Evolutionary conservation across 2,329 filamentous ascomycete species (phyloP).

Genomic region (Colletotrichum tropicicola): DNA sequence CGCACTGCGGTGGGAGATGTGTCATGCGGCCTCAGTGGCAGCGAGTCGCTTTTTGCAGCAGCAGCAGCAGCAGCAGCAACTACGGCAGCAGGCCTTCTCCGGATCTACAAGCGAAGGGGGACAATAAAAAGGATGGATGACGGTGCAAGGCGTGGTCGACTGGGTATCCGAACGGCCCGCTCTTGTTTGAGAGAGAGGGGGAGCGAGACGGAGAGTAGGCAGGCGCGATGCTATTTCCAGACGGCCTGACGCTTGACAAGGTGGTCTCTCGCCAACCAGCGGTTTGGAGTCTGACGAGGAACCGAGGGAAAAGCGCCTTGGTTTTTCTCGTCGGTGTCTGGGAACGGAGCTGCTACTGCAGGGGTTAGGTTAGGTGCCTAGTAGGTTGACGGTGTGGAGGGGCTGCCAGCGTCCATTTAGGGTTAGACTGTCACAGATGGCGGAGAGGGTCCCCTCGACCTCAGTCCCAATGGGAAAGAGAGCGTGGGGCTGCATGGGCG

Average conservation of each 20-base stretch:
- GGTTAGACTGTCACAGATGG: conserved; percentile 16
- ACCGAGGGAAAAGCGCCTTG: neutral
- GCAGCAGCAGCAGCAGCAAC: no score
- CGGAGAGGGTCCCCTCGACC: conserved; percentile 3
- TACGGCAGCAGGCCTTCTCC: no score
- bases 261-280: no score
- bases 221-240: conserved; percentile 26
- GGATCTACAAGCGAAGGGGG: no score
- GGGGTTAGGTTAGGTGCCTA: neutral
- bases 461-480: neutral
- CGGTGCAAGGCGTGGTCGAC: no score
- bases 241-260: conserved; percentile 1
- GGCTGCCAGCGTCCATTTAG: neutral
- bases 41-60: no score
- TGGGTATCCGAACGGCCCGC: no score
- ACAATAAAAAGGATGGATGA: no score
- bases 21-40: no score
- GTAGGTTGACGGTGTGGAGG: neutral
- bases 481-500: neutral
- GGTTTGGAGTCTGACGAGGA: no score
- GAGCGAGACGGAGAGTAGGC: neutral
- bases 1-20: neutral
- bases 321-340: neutral
- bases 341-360: neutral
- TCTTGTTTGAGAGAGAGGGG: conserved; percentile 15